Conservation (phyloP, 2,329 filamentous ascomycete species). For the Exophiala lecanii-corni region DNA sequence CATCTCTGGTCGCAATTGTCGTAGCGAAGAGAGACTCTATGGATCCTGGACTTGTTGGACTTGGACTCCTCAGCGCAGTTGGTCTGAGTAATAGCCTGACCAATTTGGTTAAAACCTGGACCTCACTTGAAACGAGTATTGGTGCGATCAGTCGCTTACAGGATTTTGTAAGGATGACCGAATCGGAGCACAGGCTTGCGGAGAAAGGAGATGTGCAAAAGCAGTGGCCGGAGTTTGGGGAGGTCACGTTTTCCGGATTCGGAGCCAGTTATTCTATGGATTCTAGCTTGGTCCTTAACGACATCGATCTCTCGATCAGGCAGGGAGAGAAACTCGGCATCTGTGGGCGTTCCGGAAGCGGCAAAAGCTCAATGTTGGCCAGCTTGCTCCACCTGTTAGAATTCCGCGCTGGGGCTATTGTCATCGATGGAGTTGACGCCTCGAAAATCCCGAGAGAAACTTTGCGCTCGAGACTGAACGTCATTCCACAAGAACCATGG, state of each 20-base stretch:
- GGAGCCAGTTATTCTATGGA: conserved; percentile 21
- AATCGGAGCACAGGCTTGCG: conserved; percentile 39
- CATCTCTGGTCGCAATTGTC: conserved; percentile 47
- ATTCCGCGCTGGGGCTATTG: conserved; percentile 25
- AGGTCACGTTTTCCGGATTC: conserved; percentile 23
- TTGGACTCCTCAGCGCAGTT: conserved; percentile 52
- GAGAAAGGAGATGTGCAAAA: conserved; percentile 30
- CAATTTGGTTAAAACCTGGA: conserved; percentile 51
- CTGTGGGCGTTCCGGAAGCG: conserved; percentile 33
- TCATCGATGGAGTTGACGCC: conserved; percentile 29
- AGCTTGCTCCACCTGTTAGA: conserved; percentile 29
- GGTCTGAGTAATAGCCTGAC: conserved; percentile 50
- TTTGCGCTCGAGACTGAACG: conserved; percentile 28
- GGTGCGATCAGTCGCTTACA: conserved; percentile 54
- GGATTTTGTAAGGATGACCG: conserved; percentile 45
- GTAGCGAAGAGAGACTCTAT: conserved; percentile 42
- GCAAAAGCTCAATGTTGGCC: conserved; percentile 30
- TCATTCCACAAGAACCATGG: conserved; percentile 29
- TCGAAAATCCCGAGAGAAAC: conserved; percentile 17
- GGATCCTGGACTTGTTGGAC: conserved; percentile 47
- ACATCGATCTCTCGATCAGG: conserved; percentile 27
- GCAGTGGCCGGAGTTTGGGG: conserved; percentile 27
- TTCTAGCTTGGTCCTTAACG: conserved; percentile 25
- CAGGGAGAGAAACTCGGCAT: conserved; percentile 33
- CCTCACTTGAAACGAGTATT: conserved; percentile 54